These are phyloP conservation scores for Plasmodium gaboni DNA, from an alignment of 169 alveolate species.

Conservation along the genomic window DNA sequence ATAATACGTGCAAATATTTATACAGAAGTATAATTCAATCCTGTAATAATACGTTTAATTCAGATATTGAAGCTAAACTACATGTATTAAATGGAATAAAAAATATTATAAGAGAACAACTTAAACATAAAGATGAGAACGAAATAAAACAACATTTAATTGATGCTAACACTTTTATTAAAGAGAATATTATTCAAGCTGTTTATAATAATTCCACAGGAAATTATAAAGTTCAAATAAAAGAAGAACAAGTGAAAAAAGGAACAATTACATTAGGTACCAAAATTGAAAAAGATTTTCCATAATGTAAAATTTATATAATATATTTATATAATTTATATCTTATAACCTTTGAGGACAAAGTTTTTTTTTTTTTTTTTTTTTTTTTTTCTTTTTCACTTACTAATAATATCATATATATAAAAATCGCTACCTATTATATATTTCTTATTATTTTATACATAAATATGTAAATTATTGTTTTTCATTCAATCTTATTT, in stretches of 20 bases:
- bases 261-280: slow-evolving; percentile 71
- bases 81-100: slow-evolving; percentile 54
- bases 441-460: too few species aligned
- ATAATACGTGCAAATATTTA: slow-evolving; percentile 25
- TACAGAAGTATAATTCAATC: slow-evolving; percentile 44
- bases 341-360: too few species aligned
- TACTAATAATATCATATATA: too few species aligned
- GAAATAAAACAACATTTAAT: slow-evolving; percentile 65
- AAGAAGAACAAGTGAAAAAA: slow-evolving; percentile 55
- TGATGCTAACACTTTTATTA: slow-evolving; percentile 66
- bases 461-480: too few species aligned
- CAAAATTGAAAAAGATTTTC: slow-evolving; percentile 45
- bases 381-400: too few species aligned
- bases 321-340: too few species aligned
- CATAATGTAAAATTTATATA: not conserved
- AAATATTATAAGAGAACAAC: slow-evolving; percentile 61
- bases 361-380: too few species aligned
- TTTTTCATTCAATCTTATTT: too few species aligned
- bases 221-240: slow-evolving; percentile 63
- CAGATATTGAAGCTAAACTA: slow-evolving; percentile 54
- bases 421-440: too few species aligned
- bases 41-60: slow-evolving; percentile 53
- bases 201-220: slow-evolving; percentile 67
- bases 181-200: slow-evolving; percentile 63
- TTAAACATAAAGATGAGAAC: slow-evolving; percentile 41